Evolutionary conservation across 495 filamentous ascomycete species (phyloP).

Genomic region (Aspergillus diversus): DNA sequence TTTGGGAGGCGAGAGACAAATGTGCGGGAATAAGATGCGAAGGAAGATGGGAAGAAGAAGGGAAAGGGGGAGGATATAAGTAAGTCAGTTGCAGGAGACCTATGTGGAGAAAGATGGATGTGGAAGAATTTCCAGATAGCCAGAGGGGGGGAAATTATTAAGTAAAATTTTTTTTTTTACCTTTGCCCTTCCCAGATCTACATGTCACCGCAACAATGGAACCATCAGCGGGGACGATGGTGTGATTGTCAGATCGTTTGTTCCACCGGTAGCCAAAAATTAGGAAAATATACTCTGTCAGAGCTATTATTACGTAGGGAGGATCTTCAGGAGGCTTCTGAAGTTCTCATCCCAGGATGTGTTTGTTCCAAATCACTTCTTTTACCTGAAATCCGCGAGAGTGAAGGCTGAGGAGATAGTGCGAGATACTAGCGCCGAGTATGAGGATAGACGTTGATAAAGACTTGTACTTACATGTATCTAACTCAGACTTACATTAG

Average conservation of each 20-base stretch:
- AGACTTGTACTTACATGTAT: conserved; percentile 7
- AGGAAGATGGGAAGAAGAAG: conserved; percentile 28
- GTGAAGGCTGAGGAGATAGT: neutral
- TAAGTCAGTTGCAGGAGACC: conserved; percentile 7
- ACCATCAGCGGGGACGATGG: conserved; percentile 45
- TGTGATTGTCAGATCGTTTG: conserved; percentile 38
- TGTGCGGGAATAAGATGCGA: conserved; percentile 3
- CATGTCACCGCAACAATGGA: conserved; percentile 34
- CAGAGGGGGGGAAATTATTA: conserved; percentile 21
- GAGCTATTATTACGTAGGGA: neutral
- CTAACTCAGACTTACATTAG: conserved; percentile 6
- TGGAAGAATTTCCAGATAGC: conserved; percentile 14
- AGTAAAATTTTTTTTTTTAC: conserved; percentile 7
- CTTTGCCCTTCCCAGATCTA: conserved; percentile 17
- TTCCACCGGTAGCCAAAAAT: conserved; percentile 2
- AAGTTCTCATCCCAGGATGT: neutral
- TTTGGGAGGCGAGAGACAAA: conserved; percentile 5
- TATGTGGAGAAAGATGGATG: conserved; percentile 17
- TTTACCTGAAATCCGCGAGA: neutral
- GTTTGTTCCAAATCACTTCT: neutral
- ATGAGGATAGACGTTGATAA: conserved; percentile 4
- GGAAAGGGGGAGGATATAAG: conserved; percentile 19
- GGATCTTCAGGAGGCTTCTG: neutral
- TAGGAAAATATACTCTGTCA: neutral
- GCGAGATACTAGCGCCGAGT: neutral